These are phyloP conservation scores for Trichoderma polysporum DNA, from an alignment of 2,329 filamentous ascomycete genomes.

Conservation along the genomic window DNA sequence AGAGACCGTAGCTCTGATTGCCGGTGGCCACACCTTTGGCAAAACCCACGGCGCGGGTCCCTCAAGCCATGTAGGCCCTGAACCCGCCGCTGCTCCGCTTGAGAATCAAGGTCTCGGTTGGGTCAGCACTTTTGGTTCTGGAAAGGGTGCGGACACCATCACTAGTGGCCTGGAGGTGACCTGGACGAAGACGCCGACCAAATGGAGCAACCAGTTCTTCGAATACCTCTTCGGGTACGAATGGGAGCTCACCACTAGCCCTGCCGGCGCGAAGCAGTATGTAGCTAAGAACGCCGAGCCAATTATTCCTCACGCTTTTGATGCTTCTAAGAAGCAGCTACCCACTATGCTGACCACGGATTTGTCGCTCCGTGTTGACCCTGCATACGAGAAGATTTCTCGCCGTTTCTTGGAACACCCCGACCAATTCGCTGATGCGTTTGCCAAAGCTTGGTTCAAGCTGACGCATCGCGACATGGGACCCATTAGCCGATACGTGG, in stretches of 20 bases:
- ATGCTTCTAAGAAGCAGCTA: constrained; percentile 67
- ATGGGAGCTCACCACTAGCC: constrained; percentile 74
- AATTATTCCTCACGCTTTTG: constrained; percentile 70
- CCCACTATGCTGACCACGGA: constrained; percentile 79
- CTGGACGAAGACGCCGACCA: constrained; percentile 73
- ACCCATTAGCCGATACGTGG: constrained; percentile 67
- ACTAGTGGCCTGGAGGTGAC: constrained; percentile 76
- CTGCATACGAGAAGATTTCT: constrained; percentile 73
- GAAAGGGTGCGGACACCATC: constrained; percentile 71
- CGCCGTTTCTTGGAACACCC: constrained; percentile 68
- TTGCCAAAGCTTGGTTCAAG: constrained; percentile 79
- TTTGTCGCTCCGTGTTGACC: constrained; percentile 69
- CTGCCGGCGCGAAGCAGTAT: constrained; percentile 76
- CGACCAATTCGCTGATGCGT: constrained; percentile 66
- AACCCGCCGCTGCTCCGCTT: constrained; percentile 64
- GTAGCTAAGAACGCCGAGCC: constrained; percentile 66
- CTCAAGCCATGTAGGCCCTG: constrained; percentile 62
- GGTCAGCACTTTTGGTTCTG: constrained; percentile 61
- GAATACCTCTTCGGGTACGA: constrained; percentile 77
- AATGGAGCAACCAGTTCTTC: constrained; percentile 74
- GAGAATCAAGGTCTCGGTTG: constrained; percentile 72
- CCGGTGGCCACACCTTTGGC: constrained; percentile 75
- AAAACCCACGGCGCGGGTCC: constrained; percentile 76
- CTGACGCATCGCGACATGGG: constrained; percentile 78
- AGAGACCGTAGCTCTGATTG: constrained; percentile 77